Conservation (phyloP, 202 grass and related monocot species). For the Schoenoplectus triqueter region DNA sequence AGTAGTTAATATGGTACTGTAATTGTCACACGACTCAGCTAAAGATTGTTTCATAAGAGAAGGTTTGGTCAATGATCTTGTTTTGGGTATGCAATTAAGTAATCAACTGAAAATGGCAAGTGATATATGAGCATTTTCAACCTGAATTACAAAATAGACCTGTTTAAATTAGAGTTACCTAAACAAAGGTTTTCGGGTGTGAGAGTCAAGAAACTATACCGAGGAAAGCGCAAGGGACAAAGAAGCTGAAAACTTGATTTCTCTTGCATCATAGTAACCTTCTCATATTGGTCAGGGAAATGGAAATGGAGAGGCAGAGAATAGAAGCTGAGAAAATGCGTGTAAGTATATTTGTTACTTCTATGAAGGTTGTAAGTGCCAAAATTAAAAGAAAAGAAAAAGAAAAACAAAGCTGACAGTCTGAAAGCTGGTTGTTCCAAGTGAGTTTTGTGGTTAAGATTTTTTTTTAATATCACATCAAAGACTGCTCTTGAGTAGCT, state of each 20-base stretch:
- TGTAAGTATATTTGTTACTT: constrained; percentile 43
- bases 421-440: background rate
- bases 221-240: background rate
- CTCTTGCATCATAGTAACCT: background rate
- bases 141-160: background rate
- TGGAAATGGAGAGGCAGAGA: constrained; percentile 79
- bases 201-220: background rate
- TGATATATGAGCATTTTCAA: background rate
- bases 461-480: background rate
- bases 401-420: background rate
- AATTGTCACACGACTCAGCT: background rate
- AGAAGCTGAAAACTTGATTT: constrained; percentile 13
- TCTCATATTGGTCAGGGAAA: constrained; percentile 65
- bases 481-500: background rate
- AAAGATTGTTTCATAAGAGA: background rate
- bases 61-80: background rate
- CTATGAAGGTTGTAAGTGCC: background rate
- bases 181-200: background rate
- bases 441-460: background rate
- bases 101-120: background rate
- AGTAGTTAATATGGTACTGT: background rate
- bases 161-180: background rate
- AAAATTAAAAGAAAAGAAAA: background rate
- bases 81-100: background rate
- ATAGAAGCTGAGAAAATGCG: constrained; percentile 88